Evolutionary conservation across 176 grass and related monocot genomes (phyloP).

Genomic region (Triticum aestivum): IWGSC_CS_RefSeq_v2.1 NC_057808.1:279718041-279718540

Average conservation of each 20-base stretch:
- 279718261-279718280: neutral
- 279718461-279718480: conserved; percentile 57
- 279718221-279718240: neutral
- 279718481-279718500: conserved; percentile 97
- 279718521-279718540: conserved; percentile 83
- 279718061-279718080: neutral
- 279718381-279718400: neutral
- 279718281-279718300: neutral
- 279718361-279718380: neutral
- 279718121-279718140: neutral
- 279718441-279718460: neutral
- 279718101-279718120: neutral
- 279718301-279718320: neutral
- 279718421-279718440: neutral
- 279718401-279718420: conserved; percentile 1
- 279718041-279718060: neutral
- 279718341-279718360: no score
- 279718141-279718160: conserved; percentile 7
- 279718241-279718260: neutral
- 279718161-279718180: neutral
- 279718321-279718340: neutral
- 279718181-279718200: neutral
- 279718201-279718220: neutral
- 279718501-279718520: conserved; percentile 90
- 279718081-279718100: neutral